phyloP scores from a whole-genome alignment of 495 filamentous ascomycete species.

The Penicillium angulare region DNA sequence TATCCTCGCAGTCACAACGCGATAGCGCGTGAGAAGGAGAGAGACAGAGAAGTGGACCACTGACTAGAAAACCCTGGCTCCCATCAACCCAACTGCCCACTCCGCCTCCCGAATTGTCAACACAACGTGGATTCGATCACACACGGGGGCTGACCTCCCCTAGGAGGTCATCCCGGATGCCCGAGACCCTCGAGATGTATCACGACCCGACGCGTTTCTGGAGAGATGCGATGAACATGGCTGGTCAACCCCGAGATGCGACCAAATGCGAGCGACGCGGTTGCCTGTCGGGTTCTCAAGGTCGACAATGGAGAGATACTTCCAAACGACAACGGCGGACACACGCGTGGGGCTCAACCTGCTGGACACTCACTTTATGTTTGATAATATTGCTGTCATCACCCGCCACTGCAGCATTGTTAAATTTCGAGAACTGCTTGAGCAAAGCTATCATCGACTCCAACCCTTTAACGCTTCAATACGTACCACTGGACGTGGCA shows the following conservation, averaged over 20 bases:
- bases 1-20: not conserved
- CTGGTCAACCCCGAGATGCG: constrained; percentile 9
- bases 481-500: constrained; percentile 67
- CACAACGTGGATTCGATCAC: constrained; percentile 45
- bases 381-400: constrained; percentile 17
- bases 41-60: not conserved
- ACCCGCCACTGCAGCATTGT: constrained; percentile 51
- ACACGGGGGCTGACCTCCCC: constrained; percentile 48
- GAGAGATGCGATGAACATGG: not conserved
- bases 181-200: constrained; percentile 33
- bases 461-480: constrained; percentile 66
- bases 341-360: not conserved
- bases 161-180: constrained; percentile 45
- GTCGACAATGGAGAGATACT: constrained; percentile 25
- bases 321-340: constrained; percentile 10
- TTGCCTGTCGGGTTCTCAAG: constrained; percentile 6
- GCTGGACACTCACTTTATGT: constrained; percentile 25
- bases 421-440: constrained; percentile 86
- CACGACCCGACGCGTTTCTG: constrained; percentile 24
- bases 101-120: constrained; percentile 19
- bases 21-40: not conserved
- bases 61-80: constrained; percentile 5
- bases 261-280: constrained; percentile 8
- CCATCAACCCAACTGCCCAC: constrained; percentile 1
- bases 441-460: constrained; percentile 54